Evolutionary conservation across 495 filamentous ascomycete genomes (phyloP).

Genomic region (Penicillium cinerascens): DNA sequence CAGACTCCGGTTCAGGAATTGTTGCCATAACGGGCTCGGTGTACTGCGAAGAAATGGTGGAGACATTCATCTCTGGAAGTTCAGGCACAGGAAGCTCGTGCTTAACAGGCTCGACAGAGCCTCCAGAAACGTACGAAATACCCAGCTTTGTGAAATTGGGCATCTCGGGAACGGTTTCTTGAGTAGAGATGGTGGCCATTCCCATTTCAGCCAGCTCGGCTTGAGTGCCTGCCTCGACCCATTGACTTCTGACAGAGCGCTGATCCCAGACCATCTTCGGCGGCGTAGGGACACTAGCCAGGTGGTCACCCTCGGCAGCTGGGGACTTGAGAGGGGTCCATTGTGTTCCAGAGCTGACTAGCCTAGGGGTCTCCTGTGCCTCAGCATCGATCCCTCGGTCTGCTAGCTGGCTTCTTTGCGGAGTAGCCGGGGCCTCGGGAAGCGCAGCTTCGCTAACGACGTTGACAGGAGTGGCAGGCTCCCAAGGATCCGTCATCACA

Average conservation of each 20-base stretch:
- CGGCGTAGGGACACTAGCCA: conserved; percentile 34
- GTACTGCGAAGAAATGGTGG: conserved; percentile 21
- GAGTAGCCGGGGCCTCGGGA: conserved; percentile 17
- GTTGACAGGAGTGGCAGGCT: conserved; percentile 11
- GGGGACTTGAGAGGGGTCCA: conserved; percentile 33
- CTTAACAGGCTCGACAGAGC: conserved; percentile 31
- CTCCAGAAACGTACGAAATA: conserved; percentile 30
- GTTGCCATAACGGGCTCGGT: conserved; percentile 26
- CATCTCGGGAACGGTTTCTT: conserved; percentile 37
- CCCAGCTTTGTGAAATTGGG: conserved; percentile 31
- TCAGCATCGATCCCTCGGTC: conserved; percentile 20
- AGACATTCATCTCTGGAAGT: conserved; percentile 18
- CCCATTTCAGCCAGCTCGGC: conserved; percentile 25
- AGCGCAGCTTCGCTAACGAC: not conserved
- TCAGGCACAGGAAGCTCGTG: conserved; percentile 19
- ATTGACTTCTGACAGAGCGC: conserved; percentile 10
- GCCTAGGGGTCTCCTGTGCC: conserved; percentile 12
- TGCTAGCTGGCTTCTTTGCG: conserved; percentile 11
- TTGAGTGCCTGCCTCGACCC: conserved; percentile 15
- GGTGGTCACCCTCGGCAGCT: conserved; percentile 23
- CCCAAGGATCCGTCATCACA: conserved; percentile 83
- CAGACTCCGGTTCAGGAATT: conserved; percentile 9
- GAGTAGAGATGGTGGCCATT: conserved; percentile 32
- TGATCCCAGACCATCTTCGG: conserved; percentile 42
- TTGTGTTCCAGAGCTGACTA: conserved; percentile 37